Conservation (phyloP, 352 stramenopile genomes). For the Globisporangium echinulatum region DNA sequence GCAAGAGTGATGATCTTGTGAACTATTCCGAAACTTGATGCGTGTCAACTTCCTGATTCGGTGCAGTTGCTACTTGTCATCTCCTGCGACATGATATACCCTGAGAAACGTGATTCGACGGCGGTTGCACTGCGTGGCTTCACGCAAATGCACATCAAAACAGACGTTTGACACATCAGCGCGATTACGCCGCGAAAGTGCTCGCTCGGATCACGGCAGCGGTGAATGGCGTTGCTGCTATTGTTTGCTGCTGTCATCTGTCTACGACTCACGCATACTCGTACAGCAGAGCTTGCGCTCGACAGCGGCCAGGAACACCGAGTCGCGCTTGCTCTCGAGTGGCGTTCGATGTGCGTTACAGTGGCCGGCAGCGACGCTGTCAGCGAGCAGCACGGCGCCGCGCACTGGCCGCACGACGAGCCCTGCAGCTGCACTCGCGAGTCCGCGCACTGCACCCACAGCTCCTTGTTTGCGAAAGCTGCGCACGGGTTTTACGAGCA, state of each 20-base stretch:
- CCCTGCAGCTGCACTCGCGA: constrained; percentile 33
- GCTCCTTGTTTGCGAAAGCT: constrained; percentile 43
- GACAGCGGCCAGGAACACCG: not conserved
- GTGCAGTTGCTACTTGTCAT: not conserved
- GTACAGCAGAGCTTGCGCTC: not conserved
- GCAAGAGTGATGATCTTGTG: not conserved
- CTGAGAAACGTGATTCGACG: not conserved
- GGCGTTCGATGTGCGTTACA: constrained; percentile 15
- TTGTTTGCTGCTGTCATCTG: not conserved
- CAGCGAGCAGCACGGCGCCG: constrained; percentile 38
- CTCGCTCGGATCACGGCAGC: too few relatives aligned
- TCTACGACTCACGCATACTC: too few relatives aligned
- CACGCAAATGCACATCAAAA: too few relatives aligned
- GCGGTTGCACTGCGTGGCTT: too few relatives aligned
- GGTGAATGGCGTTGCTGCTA: not conserved
- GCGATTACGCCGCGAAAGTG: too few relatives aligned
- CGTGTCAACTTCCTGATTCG: not conserved
- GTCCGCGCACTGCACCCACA: constrained; percentile 38
- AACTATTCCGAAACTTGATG: not conserved
- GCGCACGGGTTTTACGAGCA: constrained; percentile 34
- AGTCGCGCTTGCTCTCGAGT: not conserved
- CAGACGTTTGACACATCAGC: too few relatives aligned
- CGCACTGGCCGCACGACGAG: constrained; percentile 38
- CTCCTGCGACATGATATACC: not conserved
- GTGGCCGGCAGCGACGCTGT: constrained; percentile 38